Evolutionary conservation across 352 stramenopile species (phyloP).

Genomic region (Elongisporangium undulatum): DNA sequence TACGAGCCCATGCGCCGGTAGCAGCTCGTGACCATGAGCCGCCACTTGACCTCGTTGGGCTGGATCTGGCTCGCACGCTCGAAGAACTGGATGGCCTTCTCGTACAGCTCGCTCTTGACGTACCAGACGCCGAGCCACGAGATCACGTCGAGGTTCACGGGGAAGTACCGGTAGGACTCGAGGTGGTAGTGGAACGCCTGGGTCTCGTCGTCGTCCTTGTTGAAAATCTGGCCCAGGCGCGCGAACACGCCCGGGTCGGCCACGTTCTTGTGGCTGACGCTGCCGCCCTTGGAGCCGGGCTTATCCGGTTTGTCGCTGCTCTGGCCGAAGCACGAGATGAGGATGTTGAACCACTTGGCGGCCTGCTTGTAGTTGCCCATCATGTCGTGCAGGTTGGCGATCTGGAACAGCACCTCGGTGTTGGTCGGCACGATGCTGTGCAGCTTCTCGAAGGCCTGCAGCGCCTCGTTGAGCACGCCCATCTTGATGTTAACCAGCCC

Average conservation of each 20-base stretch:
- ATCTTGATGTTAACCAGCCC: conserved; percentile 89
- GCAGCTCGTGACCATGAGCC: conserved; percentile 95
- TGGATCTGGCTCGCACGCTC: conserved; percentile 93
- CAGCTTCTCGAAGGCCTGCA: conserved; percentile 96
- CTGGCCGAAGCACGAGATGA: conserved; percentile 89
- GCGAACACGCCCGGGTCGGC: conserved; percentile 76
- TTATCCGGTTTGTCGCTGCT: conserved; percentile 59
- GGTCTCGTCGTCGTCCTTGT: conserved; percentile 91
- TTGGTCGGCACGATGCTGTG: conserved; percentile 94
- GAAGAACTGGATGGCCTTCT: conserved; percentile 97
- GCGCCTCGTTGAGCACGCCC: conserved; percentile 85
- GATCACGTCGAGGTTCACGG: conserved; percentile 96
- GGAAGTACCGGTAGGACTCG: conserved; percentile 94
- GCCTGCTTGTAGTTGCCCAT: conserved; percentile 86
- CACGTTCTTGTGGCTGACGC: conserved; percentile 52
- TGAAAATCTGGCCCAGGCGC: conserved; percentile 92
- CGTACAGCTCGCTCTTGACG: conserved; percentile 96
- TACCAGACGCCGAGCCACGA: conserved; percentile 96
- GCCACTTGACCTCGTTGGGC: conserved; percentile 95
- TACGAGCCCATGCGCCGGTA: conserved; percentile 94
- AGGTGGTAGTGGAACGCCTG: conserved; percentile 96
- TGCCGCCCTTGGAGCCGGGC: conserved; percentile 15
- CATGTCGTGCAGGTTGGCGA: conserved; percentile 93
- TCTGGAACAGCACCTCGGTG: conserved; percentile 93
- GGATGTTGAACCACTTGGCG: conserved; percentile 94